A percentile compares a stretch with the other conserved stretches of the same genome.
Conservation (phyloP, 2,329 filamentous ascomycete species). For the Claviceps paspali region DNA sequence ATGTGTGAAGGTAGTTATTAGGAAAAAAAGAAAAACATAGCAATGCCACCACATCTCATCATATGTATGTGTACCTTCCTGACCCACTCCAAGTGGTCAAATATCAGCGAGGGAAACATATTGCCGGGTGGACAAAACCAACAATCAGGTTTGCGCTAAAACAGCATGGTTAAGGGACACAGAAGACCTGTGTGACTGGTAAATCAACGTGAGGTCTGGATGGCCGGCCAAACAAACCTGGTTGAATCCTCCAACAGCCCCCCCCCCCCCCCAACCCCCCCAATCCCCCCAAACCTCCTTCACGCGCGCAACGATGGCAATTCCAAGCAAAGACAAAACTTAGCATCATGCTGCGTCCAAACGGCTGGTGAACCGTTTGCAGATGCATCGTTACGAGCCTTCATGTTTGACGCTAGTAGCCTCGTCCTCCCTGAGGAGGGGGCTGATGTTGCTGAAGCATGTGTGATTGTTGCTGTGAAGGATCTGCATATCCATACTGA, state of each 20-base stretch:
- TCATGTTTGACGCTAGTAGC: constrained; percentile 7
- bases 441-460: constrained; percentile 7
- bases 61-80: neutral
- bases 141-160: constrained; percentile 1
- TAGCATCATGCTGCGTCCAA: neutral
- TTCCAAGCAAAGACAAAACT: neutral
- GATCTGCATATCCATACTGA: constrained; percentile 27
- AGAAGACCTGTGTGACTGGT: neutral
- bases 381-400: neutral
- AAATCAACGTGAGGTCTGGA: constrained; percentile 1
- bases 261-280: no score
- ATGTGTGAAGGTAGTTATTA: constrained; percentile 5
- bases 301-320: neutral
- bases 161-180: neutral
- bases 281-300: neutral
- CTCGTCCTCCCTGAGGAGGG: constrained; percentile 10
- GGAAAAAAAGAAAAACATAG: neutral
- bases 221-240: constrained; percentile 3
- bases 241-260: neutral
- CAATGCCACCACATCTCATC: constrained; percentile 2
- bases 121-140: neutral
- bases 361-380: neutral
- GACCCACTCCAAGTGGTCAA: neutral
- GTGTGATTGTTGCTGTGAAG: constrained; percentile 10
- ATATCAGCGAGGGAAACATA: constrained; percentile 1